Evolutionary conservation across 331 rosid species (phyloP).

Genomic region (Acacia concinna): DNA sequence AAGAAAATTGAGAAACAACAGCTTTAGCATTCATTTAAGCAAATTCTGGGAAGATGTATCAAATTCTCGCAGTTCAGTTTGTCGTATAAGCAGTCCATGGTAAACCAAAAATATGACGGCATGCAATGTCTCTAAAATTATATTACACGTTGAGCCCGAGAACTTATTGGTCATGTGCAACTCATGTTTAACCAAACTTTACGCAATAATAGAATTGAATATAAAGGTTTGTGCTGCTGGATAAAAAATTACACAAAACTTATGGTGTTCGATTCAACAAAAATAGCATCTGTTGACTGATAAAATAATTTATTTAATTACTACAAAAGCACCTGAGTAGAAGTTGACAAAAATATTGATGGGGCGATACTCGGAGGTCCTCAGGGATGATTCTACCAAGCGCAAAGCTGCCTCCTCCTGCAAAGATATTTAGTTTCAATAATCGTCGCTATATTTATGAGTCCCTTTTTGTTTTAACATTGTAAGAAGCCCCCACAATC

Average conservation of each 20-base stretch:
- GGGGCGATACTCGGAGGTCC: slow-evolving; percentile 81
- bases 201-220: neutral
- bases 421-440: slow-evolving; percentile 25
- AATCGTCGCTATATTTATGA: neutral
- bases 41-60: neutral
- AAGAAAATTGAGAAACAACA: slow-evolving; percentile 35
- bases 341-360: slow-evolving; percentile 78
- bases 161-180: neutral
- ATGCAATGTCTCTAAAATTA: neutral
- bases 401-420: slow-evolving; percentile 93
- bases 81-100: neutral
- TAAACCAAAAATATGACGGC: slow-evolving; percentile 1
- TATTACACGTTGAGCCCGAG: neutral
- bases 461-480: neutral
- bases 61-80: slow-evolving; percentile 17
- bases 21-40: slow-evolving; percentile 20
- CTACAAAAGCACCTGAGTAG: slow-evolving; percentile 67
- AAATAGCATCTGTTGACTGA: neutral
- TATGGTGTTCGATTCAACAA: slow-evolving; percentile 4
- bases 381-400: slow-evolving; percentile 64
- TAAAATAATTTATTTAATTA: slow-evolving; percentile 1
- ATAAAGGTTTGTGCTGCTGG: neutral
- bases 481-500: neutral
- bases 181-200: neutral
- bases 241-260: neutral